These are phyloP conservation scores for Syzygium grande DNA, from an alignment of 345 rosid species.

Conservation along the genomic window DNA sequence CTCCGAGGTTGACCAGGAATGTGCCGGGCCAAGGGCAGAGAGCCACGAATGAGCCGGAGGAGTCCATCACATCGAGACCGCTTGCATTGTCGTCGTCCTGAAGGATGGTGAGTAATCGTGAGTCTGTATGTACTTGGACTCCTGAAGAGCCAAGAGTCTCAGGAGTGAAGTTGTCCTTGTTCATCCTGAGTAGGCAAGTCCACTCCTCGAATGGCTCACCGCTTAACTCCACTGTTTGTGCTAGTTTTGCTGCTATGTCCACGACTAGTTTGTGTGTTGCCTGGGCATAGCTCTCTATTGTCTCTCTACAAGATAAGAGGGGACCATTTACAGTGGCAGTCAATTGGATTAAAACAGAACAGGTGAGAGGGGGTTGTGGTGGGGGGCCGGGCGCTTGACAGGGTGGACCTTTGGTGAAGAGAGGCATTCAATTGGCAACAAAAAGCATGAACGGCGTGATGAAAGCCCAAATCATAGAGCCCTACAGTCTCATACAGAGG, in stretches of 20 bases:
- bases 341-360: neutral
- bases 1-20: conserved; percentile 75
- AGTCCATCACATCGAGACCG: conserved; percentile 68
- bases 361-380: too few species aligned
- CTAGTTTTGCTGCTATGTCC: conserved; percentile 41
- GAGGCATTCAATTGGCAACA: conserved; percentile 63
- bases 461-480: conserved; percentile 53
- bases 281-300: conserved; percentile 42
- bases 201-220: conserved; percentile 35
- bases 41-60: conserved; percentile 32
- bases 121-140: conserved; percentile 74
- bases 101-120: conserved; percentile 63
- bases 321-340: neutral
- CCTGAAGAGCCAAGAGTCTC: conserved; percentile 59
- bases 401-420: conserved; percentile 62
- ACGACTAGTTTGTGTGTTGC: conserved; percentile 39
- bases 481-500: conserved; percentile 83
- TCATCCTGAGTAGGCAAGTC: conserved; percentile 69
- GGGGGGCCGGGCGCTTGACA: too few species aligned
- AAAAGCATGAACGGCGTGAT: conserved; percentile 47
- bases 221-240: conserved; percentile 33
- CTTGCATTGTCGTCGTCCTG: conserved; percentile 77
- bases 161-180: conserved; percentile 63
- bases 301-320: conserved; percentile 24
- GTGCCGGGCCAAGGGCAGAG: conserved; percentile 60